phyloP scores from a whole-genome alignment of 345 rosid genomes.

The Linum usitatissimum region DNA sequence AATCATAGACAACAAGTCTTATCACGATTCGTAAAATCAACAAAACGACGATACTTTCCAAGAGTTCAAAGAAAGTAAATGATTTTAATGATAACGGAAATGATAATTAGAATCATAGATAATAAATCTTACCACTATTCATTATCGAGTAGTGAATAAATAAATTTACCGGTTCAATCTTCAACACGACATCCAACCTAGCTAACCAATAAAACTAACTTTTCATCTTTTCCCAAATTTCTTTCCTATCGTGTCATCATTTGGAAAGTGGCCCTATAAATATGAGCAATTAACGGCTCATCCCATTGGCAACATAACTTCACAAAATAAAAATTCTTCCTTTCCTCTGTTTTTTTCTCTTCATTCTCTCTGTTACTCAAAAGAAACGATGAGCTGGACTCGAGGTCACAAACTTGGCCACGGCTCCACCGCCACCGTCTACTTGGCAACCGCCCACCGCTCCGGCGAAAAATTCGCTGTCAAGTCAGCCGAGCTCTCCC shows the following conservation, averaged over 20 bases:
- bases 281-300: not conserved
- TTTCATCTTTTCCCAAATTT: not conserved
- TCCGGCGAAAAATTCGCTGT: constrained; percentile 40
- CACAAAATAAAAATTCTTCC: not conserved
- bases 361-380: not conserved
- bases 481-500: constrained; percentile 35
- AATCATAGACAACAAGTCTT: too few species aligned
- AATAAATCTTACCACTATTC: too few species aligned
- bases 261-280: not conserved
- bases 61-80: too few species aligned
- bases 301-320: not conserved
- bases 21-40: too few species aligned
- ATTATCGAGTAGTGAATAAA: too few species aligned
- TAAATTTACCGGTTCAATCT: not conserved
- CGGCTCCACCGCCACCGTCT: constrained; percentile 50
- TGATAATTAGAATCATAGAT: too few species aligned
- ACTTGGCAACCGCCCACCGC: constrained; percentile 16
- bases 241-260: not conserved
- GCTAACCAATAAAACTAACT: not conserved
- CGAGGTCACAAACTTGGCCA: constrained; percentile 41
- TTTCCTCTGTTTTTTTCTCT: not conserved
- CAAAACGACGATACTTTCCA: too few species aligned
- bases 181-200: not conserved
- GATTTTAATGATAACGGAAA: too few species aligned
- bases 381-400: constrained; percentile 38